Percentiles rank a stretch among this genome's conserved stretches.
Evolutionary conservation across 2,329 filamentous ascomycete genomes (phyloP).

Genomic region (Hymenoscyphus infarciens): DNA sequence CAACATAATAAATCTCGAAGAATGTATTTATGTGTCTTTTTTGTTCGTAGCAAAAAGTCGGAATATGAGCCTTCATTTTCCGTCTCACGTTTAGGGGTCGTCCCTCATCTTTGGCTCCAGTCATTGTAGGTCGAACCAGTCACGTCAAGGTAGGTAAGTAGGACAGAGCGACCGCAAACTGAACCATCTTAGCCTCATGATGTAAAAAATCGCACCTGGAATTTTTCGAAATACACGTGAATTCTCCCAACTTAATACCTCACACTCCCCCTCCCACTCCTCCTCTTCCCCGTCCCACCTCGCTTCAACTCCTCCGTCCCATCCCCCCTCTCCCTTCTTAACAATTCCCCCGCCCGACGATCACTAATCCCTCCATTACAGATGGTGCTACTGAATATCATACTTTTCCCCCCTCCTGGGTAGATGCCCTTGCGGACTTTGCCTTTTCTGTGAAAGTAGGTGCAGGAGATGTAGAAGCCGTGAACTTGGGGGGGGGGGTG

Average conservation of each 20-base stretch:
- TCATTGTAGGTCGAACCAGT: too few relatives aligned
- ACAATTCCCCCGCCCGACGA: constrained; percentile 22
- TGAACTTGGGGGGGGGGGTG: constrained; percentile 32
- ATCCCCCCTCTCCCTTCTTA: constrained; percentile 13
- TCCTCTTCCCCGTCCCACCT: background rate
- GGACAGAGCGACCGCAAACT: too few relatives aligned
- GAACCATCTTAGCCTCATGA: too few relatives aligned
- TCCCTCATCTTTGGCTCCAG: too few relatives aligned
- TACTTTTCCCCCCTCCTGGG: constrained; percentile 51
- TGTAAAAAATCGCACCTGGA: too few relatives aligned
- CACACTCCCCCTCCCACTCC: background rate
- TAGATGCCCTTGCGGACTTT: constrained; percentile 52
- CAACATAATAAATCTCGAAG: background rate
- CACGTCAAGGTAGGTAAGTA: too few relatives aligned
- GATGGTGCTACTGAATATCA: constrained; percentile 68
- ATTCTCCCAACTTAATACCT: background rate
- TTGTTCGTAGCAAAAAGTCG: too few relatives aligned
- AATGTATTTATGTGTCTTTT: too few relatives aligned
- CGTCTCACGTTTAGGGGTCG: too few relatives aligned
- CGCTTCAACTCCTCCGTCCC: constrained; percentile 10
- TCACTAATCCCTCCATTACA: constrained; percentile 55
- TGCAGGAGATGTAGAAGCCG: constrained; percentile 53
- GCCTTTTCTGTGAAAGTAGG: constrained; percentile 72
- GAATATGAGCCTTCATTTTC: too few relatives aligned
- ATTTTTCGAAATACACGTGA: too few relatives aligned